Evolutionary conservation across 2,329 filamentous ascomycete species (phyloP).

Genomic region (Cladosporium sp.): DNA sequence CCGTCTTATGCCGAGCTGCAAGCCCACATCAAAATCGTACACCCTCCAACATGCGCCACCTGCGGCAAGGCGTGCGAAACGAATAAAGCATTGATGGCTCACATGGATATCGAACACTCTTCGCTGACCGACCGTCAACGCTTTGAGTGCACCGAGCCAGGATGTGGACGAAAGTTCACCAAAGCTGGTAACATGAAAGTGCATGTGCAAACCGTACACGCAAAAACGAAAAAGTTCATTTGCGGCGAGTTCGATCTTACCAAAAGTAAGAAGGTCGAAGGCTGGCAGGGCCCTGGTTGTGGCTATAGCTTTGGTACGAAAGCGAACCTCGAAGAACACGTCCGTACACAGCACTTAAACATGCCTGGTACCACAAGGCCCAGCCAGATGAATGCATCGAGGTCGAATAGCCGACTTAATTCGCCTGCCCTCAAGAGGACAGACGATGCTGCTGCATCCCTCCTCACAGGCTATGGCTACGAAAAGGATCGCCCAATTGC

Average conservation of each 20-base stretch:
- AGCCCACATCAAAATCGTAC: constrained; percentile 67
- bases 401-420: not conserved
- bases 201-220: constrained; percentile 73
- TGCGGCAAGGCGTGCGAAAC: constrained; percentile 67
- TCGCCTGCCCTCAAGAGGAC: not conserved
- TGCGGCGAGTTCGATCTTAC: constrained; percentile 68
- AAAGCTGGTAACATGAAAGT: constrained; percentile 77
- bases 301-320: constrained; percentile 73
- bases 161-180: constrained; percentile 74
- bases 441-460: not conserved
- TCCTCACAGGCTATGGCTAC: constrained; percentile 56
- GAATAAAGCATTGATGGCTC: constrained; percentile 65
- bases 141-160: constrained; percentile 61
- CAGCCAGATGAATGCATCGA: constrained; percentile 8
- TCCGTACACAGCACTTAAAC: constrained; percentile 71
- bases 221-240: constrained; percentile 68
- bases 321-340: constrained; percentile 74
- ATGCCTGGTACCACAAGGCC: constrained; percentile 11
- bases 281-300: constrained; percentile 66
- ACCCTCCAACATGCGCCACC: constrained; percentile 68
- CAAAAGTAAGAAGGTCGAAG: constrained; percentile 51
- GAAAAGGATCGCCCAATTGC: constrained; percentile 47
- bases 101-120: constrained; percentile 72
- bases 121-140: constrained; percentile 40
- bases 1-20: constrained; percentile 68